Evolutionary conservation across 2,329 filamentous ascomycete genomes (phyloP), one percentile per base, ranked within the genome.

Genomic region (Colletotrichum sp.): DNA sequence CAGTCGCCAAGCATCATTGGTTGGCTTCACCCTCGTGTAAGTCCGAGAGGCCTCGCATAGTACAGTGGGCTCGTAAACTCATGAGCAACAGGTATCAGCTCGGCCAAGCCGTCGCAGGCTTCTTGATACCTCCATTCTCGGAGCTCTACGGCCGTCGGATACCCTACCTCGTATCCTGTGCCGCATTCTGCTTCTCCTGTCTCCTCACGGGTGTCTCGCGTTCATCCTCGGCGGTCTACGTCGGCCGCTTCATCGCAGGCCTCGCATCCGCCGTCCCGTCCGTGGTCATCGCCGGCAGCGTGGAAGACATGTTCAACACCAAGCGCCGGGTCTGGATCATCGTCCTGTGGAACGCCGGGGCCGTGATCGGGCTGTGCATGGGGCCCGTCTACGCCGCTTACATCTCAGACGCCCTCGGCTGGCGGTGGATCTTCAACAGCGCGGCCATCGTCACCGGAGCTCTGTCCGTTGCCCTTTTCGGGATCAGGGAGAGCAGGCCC

Each of bases 291-390:
- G 84, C 86, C 0, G 88, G 88, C 2, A 88, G 86, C 66, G 84
- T 89, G 36, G 88, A 90, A 75, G 88, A 90, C 76, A 85, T 90
- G 79, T 89, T 85, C 81, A 85, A 88, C 71, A 82, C 84, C 3
- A 82, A 83, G 70, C 82, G 81, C n/a, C 83, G 88, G 16, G 85
- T 89, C 9, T 89, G 87, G 87, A 79, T 87, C 16, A 82, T 90
- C 11, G 86, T 86, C 70, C 79, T 84, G 8, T 89, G 88, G 88
- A 84, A 85, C 34, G 81, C 84, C 27, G 83, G 83, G 11, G 84
- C 86, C 2, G 88, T 86, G 3, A 78, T 87, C 8, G 88, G 86
- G 0, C 77, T 89, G 13, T 82, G 85, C 8, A 69, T 87, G 5
- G 88, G 87, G 0, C 88, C 88, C 7, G 84, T 88, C 2, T 83